Evolutionary conservation across 202 grass and related monocot genomes (phyloP), one percentile per base, ranked within the genome.

Genomic region (Bolboschoenoplectus hybrid): DNA sequence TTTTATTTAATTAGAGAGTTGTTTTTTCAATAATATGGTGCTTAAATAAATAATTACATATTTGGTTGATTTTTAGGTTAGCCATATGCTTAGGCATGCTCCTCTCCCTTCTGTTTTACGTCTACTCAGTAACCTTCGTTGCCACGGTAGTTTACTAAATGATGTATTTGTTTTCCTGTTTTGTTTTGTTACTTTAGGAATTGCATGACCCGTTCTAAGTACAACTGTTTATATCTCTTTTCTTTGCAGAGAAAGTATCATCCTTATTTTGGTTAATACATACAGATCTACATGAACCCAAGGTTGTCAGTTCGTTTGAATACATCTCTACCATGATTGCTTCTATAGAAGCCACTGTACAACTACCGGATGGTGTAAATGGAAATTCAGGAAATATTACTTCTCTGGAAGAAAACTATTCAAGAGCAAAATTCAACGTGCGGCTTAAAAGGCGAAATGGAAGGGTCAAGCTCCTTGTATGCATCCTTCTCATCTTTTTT

Each of bases 231-330:
- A 26, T 86, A 9, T 88, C 10, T 74, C 74, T 51, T 89, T 69
- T 35, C 56, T 61, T 92, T 92, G 84, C 90, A 98, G 96, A 98
- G 85, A 89, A 89, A 87, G 81, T 94, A 89, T 98, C 93, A 86
- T 95, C 90, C 32, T 87, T 98, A 40, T 91, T 98, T 90, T 95
- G 93, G 93, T 87, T 96, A 90, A 88, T 98, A 72, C 91, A 91
- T 85, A 85, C 83, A 47, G 91, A 98, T 85, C 86, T 98, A 79
- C 93, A 90, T 91, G 91, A 94, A 91, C 75, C 89, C 13, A 94
- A 91, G 85, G 80, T 92, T 34, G 87, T 87, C 16, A 34, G 55
- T 86, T 93, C 93, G 55, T 87, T 94, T 86, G 89, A 92, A 69
- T 98, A 88, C 70, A 86, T 96, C 81, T 92, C 96, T 67, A 93